Evolutionary conservation across 441 rosid genomes (phyloP).

Genomic region (Geranium incanum): DNA sequence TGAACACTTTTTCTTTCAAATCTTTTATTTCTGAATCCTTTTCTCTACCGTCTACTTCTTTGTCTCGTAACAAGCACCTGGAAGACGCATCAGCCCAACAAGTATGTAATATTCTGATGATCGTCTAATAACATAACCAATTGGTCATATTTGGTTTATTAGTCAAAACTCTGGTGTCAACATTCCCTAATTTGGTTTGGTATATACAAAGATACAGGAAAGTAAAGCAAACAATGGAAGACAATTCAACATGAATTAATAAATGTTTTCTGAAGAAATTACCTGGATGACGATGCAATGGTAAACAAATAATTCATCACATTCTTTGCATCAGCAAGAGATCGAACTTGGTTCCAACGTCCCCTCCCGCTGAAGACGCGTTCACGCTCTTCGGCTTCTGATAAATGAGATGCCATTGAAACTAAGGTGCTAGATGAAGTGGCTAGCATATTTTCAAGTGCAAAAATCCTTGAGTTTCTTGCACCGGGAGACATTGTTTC

Average conservation of each 20-base stretch:
- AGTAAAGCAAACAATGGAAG: not conserved
- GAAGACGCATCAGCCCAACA: not conserved
- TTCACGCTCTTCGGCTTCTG: constrained; percentile 96
- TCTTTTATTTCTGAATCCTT: constrained; percentile 59
- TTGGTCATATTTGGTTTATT: not conserved
- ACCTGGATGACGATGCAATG: constrained; percentile 85
- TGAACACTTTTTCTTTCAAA: constrained; percentile 65
- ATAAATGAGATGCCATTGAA: constrained; percentile 92
- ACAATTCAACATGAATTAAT: too few species aligned
- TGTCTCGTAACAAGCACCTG: constrained; percentile 75
- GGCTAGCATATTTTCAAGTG: constrained; percentile 92
- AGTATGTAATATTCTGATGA: not conserved
- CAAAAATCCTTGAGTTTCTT: constrained; percentile 85
- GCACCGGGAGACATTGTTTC: constrained; percentile 92
- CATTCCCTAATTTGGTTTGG: not conserved
- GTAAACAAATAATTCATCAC: constrained; percentile 78
- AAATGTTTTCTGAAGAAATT: not conserved
- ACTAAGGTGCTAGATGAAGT: constrained; percentile 80
- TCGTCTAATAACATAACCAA: not conserved
- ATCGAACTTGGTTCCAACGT: constrained; percentile 92
- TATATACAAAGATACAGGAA: not conserved
- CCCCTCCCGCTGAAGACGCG: constrained; percentile 83
- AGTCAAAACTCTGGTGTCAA: not conserved
- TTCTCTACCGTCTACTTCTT: constrained; percentile 76
- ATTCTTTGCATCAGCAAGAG: constrained; percentile 80